Evolutionary conservation across 2,329 filamentous ascomycete species (phyloP).

Genomic region (Xylariaceae sp.): DNA sequence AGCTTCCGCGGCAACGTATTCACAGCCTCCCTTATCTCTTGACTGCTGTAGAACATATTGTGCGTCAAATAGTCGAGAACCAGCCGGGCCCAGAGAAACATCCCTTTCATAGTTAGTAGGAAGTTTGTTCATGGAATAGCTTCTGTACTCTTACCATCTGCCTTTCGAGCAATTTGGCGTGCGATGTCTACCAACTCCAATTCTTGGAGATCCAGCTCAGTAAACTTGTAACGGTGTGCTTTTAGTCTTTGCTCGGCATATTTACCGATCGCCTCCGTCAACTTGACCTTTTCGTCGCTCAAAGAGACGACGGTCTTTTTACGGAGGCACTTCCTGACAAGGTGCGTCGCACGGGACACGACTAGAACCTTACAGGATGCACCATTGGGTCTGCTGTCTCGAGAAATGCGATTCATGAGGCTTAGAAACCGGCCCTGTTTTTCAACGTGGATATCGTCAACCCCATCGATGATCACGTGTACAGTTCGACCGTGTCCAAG

Average conservation of each 20-base stretch:
- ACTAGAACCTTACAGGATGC: slow-evolving; percentile 10
- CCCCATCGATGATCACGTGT: slow-evolving; percentile 7
- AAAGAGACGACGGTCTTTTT: slow-evolving; percentile 1
- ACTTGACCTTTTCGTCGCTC: slow-evolving; percentile 4
- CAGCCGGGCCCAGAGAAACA: slow-evolving; percentile 17
- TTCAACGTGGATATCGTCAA: slow-evolving; percentile 10
- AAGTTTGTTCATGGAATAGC: neutral
- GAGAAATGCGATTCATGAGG: slow-evolving; percentile 6
- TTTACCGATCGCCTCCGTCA: slow-evolving; percentile 6
- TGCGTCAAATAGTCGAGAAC: slow-evolving; percentile 11
- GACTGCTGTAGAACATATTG: slow-evolving; percentile 10
- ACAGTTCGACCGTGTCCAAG: neutral
- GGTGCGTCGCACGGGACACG: neutral
- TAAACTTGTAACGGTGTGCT: slow-evolving; percentile 2
- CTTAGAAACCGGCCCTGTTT: slow-evolving; percentile 10
- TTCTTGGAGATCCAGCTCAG: slow-evolving; percentile 1
- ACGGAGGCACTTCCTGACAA: neutral
- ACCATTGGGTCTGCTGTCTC: neutral
- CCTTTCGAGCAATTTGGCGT: slow-evolving; percentile 4
- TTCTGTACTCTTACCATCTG: slow-evolving; percentile 2
- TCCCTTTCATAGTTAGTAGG: slow-evolving; percentile 6
- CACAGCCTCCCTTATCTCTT: slow-evolving; percentile 6
- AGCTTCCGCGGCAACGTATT: slow-evolving; percentile 4
- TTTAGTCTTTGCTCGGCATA: slow-evolving; percentile 11
- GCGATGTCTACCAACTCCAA: slow-evolving; percentile 5